A percentile compares a stretch with the other conserved stretches of the same genome.
These are phyloP conservation scores for Tillandsia fasciculata DNA, from an alignment of 176 grass and related monocot species.

Conservation along the genomic window DNA sequence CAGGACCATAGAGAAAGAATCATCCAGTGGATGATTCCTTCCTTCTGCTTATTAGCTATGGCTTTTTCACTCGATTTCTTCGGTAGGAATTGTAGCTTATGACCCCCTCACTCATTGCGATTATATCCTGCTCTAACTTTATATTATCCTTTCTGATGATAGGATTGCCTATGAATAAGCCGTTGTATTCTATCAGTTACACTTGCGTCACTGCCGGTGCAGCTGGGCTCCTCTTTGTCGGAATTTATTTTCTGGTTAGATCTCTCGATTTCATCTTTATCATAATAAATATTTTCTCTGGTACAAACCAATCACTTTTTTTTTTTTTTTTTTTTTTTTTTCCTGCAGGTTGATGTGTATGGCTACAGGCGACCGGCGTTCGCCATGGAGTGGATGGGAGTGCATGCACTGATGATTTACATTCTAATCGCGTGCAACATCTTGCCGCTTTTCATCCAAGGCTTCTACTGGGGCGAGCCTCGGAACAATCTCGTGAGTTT, in stretches of 20 bases:
- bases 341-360: slow-evolving; percentile 53
- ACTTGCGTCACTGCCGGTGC: slow-evolving; percentile 50
- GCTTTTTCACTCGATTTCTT: slow-evolving; percentile 49
- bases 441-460: slow-evolving; percentile 44
- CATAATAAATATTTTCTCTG: not conserved
- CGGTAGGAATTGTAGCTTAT: slow-evolving; percentile 29
- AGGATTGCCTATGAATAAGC: slow-evolving; percentile 78
- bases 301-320: not conserved
- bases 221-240: slow-evolving; percentile 46
- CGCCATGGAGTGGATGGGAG: slow-evolving; percentile 68
- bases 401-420: slow-evolving; percentile 65
- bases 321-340: slow-evolving; percentile 7
- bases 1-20: slow-evolving; percentile 53
- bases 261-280: not conserved
- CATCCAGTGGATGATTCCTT: slow-evolving; percentile 43
- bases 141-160: not conserved
- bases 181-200: slow-evolving; percentile 66
- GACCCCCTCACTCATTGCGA: not conserved
- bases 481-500: slow-evolving; percentile 53
- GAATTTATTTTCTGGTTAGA: slow-evolving; percentile 67
- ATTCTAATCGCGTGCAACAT: slow-evolving; percentile 64
- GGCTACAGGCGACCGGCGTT: slow-evolving; percentile 35
- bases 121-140: not conserved
- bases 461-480: slow-evolving; percentile 55
- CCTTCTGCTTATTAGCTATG: slow-evolving; percentile 37